Evolutionary conservation across 257 asterid species (phyloP), one percentile per base, ranked within the genome.

Genomic region (Cinchona pubescens): DNA sequence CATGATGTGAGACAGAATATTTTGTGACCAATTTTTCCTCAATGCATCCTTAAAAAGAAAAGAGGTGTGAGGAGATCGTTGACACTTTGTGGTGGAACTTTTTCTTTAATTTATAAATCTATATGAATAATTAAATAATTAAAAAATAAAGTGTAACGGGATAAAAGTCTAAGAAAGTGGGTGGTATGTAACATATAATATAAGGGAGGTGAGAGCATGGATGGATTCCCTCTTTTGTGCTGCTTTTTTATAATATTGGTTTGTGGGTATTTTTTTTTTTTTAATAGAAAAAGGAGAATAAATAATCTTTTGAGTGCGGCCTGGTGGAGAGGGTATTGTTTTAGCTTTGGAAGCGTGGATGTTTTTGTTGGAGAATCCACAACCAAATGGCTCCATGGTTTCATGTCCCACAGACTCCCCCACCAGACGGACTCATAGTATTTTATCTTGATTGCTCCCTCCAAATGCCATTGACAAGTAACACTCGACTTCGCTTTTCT

Each of bases 321-420:
- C 59, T 76, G 79, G 78, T 59, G 82, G 82, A 34, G 81, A 40
- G 32, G 58, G 66, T 30, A 70, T 53, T 45, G 76, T 68, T n/a
- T 49, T 63, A 62, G 86, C 90, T 86, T 86, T 86, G 83, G 82
- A 86, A 81, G 90, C 90, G 87, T 86, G 90, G 79, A 66, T 35
- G 80, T 77, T 68, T 76, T 81, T 83, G 90, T 83, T 86, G 86
- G 87, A 86, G 83, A 83, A 77, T 86, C 87, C 85, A 86, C 90
- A 81, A 77, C 82, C 82, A 77, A 74, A 69, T 78, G 87, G 87
- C 82, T 83, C 81, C 84, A 75, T 46, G 66, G 80, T 74, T 75
- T 77, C 34, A 49, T 83, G 86, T 69, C 86, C 86, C 83, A 79
- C 81, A 9, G n/a, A n/a, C 67, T 21, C 30, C 79, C 77, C 74